phyloP scores from a whole-genome alignment of 352 stramenopile genomes.

The Phytophthora multivora region DNA sequence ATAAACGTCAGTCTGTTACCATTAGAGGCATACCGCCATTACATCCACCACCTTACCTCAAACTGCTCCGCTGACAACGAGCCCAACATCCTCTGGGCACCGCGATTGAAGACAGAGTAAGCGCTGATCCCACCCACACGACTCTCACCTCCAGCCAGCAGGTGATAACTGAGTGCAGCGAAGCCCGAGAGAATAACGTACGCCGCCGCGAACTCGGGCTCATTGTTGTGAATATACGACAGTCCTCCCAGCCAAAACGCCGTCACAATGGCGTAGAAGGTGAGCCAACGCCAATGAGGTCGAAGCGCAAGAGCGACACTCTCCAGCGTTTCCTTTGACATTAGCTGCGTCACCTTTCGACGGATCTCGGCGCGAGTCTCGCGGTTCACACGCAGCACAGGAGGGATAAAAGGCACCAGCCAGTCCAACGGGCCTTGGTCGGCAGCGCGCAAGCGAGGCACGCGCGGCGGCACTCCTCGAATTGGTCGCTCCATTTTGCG shows the following conservation, averaged over 20 bases:
- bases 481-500: conserved; percentile 6
- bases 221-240: conserved; percentile 50
- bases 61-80: conserved; percentile 86
- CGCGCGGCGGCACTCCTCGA: conserved; percentile 13
- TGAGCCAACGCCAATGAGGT: conserved; percentile 30
- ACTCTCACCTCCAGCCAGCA: conserved; percentile 33
- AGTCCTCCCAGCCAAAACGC: conserved; percentile 53
- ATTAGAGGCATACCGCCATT: not conserved
- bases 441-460: conserved; percentile 11
- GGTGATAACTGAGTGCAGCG: conserved; percentile 38
- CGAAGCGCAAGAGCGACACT: conserved; percentile 19
- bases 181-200: conserved; percentile 74
- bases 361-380: conserved; percentile 63
- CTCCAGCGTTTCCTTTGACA: conserved; percentile 41
- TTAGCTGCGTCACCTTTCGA: conserved; percentile 33
- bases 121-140: conserved; percentile 53
- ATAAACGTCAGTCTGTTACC: conserved; percentile 5
- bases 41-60: conserved; percentile 46
- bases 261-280: conserved; percentile 17
- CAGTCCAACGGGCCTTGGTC: conserved; percentile 62
- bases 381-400: conserved; percentile 77
- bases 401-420: conserved; percentile 84
- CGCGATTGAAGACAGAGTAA: conserved; percentile 86
- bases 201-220: conserved; percentile 57
- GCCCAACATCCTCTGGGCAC: conserved; percentile 69